Conservation (phyloP, 768 basidiomycete genomes). For the Pleurotus pulmonarius region DNA sequence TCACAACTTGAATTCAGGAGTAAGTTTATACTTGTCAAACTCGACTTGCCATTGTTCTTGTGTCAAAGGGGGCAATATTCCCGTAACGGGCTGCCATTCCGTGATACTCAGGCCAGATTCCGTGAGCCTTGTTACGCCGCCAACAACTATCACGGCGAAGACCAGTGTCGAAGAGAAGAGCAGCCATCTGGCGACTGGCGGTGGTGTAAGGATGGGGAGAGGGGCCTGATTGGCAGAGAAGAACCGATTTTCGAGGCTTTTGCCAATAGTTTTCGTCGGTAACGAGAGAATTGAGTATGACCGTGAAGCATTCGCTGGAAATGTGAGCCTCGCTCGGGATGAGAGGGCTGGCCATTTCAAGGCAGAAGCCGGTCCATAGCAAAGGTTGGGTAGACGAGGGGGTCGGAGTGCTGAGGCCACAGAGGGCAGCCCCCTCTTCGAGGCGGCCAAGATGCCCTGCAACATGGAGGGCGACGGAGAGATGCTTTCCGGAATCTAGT, state of each 20-base stretch:
- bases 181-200: slow-evolving; percentile 80
- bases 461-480: background rate
- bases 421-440: background rate
- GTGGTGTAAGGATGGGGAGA: slow-evolving; percentile 60
- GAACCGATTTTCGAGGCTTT: slow-evolving; percentile 1
- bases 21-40: slow-evolving; percentile 90
- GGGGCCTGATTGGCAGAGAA: slow-evolving; percentile 11
- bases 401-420: background rate
- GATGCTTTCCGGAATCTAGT: background rate
- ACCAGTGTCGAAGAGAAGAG: slow-evolving; percentile 81
- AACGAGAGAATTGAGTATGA: background rate
- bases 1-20: slow-evolving; percentile 94
- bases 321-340: background rate
- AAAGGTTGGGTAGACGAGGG: background rate
- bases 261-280: background rate
- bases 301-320: background rate
- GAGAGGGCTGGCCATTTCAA: background rate
- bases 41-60: slow-evolving; percentile 78
- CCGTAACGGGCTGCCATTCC: slow-evolving; percentile 94
- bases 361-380: background rate
- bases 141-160: slow-evolving; percentile 90
- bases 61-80: slow-evolving; percentile 79
- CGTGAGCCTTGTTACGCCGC: slow-evolving; percentile 93
- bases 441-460: background rate
- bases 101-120: slow-evolving; percentile 98